phyloP scores from a whole-genome alignment of 176 grass and related monocot genomes.

The Eleusine coracana region DNA sequence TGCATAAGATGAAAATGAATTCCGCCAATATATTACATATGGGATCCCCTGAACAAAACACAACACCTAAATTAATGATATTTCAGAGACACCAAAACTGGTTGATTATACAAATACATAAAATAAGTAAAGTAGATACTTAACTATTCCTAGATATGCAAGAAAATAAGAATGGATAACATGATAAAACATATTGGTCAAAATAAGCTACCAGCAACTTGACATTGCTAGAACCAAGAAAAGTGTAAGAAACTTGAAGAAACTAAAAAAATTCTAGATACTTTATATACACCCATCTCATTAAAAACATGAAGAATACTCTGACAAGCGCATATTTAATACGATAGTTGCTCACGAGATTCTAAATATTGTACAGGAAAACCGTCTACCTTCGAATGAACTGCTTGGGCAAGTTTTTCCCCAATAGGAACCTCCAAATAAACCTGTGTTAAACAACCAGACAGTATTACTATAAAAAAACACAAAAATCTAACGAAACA shows the following conservation, averaged over 20 bases:
- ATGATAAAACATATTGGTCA: not conserved
- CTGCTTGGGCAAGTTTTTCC: constrained; percentile 86
- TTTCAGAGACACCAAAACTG: constrained; percentile 20
- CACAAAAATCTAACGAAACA: not conserved
- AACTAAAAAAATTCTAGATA: constrained; percentile 3
- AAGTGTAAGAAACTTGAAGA: not conserved
- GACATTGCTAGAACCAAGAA: not conserved
- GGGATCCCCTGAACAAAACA: constrained; percentile 80
- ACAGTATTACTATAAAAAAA: constrained; percentile 10
- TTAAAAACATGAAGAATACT: constrained; percentile 10
- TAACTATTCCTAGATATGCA: constrained; percentile 13
- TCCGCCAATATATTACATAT: constrained; percentile 99
- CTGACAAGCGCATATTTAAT: not conserved
- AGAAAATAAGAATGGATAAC: not conserved
- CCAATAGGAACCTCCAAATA: constrained; percentile 93
- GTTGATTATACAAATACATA: not conserved
- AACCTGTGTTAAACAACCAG: constrained; percentile 50
- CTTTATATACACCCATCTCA: constrained; percentile 26
- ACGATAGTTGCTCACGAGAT: constrained; percentile 20
- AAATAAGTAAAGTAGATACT: not conserved
- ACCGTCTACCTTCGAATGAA: constrained; percentile 81
- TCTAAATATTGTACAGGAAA: constrained; percentile 17
- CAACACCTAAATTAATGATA: constrained; percentile 13
- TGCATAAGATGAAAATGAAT: constrained; percentile 81
- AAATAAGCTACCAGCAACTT: constrained; percentile 3